These are phyloP conservation scores for Collybiopsis confluens DNA, from an alignment of 768 basidiomycete species.

Conservation along the genomic window DNA sequence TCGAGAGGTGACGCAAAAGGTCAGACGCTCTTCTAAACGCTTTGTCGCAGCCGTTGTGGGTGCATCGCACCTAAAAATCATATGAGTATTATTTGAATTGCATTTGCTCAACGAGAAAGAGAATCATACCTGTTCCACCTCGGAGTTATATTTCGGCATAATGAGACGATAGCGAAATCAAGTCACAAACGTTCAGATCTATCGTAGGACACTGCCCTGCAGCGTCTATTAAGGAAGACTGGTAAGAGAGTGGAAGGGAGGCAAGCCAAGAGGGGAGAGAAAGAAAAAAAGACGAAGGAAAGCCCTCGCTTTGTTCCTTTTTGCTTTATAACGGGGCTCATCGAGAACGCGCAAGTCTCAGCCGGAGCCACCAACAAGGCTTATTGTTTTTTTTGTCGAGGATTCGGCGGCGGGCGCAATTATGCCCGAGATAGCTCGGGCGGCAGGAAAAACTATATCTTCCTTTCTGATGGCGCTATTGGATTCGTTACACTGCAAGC, in stretches of 20 bases:
- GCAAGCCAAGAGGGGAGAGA: constrained; percentile 14
- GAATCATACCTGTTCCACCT: background rate
- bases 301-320: background rate
- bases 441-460: too few species aligned
- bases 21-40: constrained; percentile 56
- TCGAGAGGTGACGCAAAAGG: constrained; percentile 48
- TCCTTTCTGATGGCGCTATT: too few species aligned
- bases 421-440: too few species aligned
- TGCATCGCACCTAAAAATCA: constrained; percentile 20
- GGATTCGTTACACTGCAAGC: too few species aligned
- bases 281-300: constrained; percentile 12
- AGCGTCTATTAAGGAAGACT: constrained; percentile 28
- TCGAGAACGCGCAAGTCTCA: background rate
- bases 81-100: background rate
- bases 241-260: background rate
- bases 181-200: background rate
- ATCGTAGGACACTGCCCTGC: constrained; percentile 41
- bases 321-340: background rate
- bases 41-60: constrained; percentile 43
- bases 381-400: background rate
- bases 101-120: background rate
- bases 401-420: too few species aligned
- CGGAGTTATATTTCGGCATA: background rate
- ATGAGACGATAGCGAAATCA: background rate
- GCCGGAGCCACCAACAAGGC: background rate